Base-by-base conservation (phyloP, 768 basidiomycete genomes). In the Tremella fuciformis region DNA sequence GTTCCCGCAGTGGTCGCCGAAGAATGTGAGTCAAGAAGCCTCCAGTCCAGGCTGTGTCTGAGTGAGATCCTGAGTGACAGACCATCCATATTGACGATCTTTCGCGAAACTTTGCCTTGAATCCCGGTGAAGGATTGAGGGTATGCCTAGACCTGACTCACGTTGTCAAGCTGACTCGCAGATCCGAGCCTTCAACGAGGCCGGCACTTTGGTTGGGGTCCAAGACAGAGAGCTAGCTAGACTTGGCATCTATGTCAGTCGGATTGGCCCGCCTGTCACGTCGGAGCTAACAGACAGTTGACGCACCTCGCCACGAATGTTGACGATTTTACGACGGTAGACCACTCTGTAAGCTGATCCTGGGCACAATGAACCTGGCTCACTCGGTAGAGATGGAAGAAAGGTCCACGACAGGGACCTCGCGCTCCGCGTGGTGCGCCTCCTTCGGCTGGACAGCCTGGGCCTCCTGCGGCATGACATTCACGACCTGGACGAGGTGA, bases 1-100 rank as follows among this genome's bases (percentile, higher is more conserved):
- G 65, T 88, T 90, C 69, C 86, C 88, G 6, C 87, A 88, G 69
- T 89, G 84, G 89, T 58, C 63, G 6, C 61, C 67, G 0, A 65
- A 62, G 50, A 74, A 71, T 46, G 69, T 69, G 39, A 53, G 46
- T 63, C 46, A 6, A 8, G 42, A 22, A 4, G 16, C 6, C 7
- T 7, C 19, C 13, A 52, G 29, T 50, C 39, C 29, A 25, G 55
- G 1, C 44, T 48, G 34, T 44, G 21, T 40, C 41, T 19, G 29
- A 13, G 51, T 55, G 48, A 58, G 88, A 86, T 71, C 80, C 82
- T 62, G 81, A 85, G 3, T 80, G 76, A 49, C 88, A 91, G 73
- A 91, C 90, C 0, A 85, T 94, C 40, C 90, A 93, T 66, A 82
- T 94, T 24, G 91, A 94, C 73, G 90, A 92, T 74, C 80, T 94